A percentile compares a stretch with the other conserved stretches of the same genome.
Conservation (phyloP, 2,329 filamentous ascomycete species). For the Cadophora gregata region DNA sequence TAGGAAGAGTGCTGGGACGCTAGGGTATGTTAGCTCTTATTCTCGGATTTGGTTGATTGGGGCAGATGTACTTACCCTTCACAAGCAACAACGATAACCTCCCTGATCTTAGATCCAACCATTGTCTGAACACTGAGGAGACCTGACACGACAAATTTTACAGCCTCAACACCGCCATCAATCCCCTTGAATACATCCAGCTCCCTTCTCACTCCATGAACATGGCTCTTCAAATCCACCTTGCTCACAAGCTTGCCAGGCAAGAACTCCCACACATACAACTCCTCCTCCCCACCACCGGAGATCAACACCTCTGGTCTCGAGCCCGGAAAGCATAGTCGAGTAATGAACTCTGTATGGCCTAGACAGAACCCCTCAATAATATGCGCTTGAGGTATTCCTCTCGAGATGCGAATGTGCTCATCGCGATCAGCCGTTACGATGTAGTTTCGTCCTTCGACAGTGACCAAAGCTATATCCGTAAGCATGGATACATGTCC, state of each 20-base stretch:
- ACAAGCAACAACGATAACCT: slow-evolving; percentile 57
- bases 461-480: slow-evolving; percentile 66
- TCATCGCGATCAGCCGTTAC: slow-evolving; percentile 74
- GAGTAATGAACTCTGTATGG: slow-evolving; percentile 83
- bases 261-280: slow-evolving; percentile 85
- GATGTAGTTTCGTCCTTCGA: slow-evolving; percentile 60
- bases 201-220: slow-evolving; percentile 50
- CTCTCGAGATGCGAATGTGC: slow-evolving; percentile 88
- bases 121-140: slow-evolving; percentile 42
- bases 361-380: slow-evolving; percentile 91
- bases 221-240: slow-evolving; percentile 56
- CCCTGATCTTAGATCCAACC: slow-evolving; percentile 43
- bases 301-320: slow-evolving; percentile 73
- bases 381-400: slow-evolving; percentile 80
- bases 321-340: slow-evolving; percentile 67
- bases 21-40: slow-evolving; percentile 39
- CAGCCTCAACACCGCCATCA: slow-evolving; percentile 22
- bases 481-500: slow-evolving; percentile 97
- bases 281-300: slow-evolving; percentile 80
- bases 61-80: slow-evolving; percentile 57
- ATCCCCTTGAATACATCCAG: slow-evolving; percentile 1
- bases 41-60: background rate
- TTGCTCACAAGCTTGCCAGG: slow-evolving; percentile 55
- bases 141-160: slow-evolving; percentile 47
- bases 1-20: slow-evolving; percentile 67